Conservation (phyloP, 352 stramenopile species). For the Aphanomyces astaci region DNA sequence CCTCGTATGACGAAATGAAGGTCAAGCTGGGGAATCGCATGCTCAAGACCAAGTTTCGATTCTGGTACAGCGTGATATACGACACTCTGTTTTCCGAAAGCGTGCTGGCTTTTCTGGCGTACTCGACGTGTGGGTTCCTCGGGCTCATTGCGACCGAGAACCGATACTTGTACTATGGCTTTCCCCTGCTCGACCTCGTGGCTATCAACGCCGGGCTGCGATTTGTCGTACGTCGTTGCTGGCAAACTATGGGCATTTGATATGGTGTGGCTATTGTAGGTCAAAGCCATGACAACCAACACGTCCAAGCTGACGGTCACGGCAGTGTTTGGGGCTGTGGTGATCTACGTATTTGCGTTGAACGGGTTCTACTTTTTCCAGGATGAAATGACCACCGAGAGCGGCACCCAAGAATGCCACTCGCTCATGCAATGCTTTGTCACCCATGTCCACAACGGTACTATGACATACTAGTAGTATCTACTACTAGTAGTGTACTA, state of each 20-base stretch:
- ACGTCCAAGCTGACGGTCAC: conserved; percentile 18
- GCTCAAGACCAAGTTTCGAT: conserved; percentile 11
- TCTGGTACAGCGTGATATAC: conserved; percentile 18
- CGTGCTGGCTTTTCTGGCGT: conserved; percentile 1
- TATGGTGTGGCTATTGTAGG: neutral
- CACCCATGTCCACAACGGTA: conserved; percentile 19
- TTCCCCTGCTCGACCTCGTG: conserved; percentile 17
- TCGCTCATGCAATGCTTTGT: conserved; percentile 23
- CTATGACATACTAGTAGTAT: no score
- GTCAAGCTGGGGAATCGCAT: neutral
- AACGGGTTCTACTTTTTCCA: conserved; percentile 20
- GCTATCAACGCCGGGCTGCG: conserved; percentile 3
- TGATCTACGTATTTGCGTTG: conserved; percentile 22
- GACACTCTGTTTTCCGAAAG: conserved; percentile 20
- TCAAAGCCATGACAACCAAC: conserved; percentile 20
- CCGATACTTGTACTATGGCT: conserved; percentile 10
- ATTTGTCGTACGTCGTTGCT: conserved; percentile 7
- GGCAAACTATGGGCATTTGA: neutral
- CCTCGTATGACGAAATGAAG: conserved; percentile 4
- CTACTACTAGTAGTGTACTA: no score
- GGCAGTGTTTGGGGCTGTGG: conserved; percentile 11
- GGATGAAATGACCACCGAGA: neutral
- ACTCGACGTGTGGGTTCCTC: conserved; percentile 8
- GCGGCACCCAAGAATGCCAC: neutral
- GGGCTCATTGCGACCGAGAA: neutral